Evolutionary conservation across 148 eudicot genomes (phyloP), one percentile per base, ranked within the genome.

Genomic region (Camellia japonica): DNA sequence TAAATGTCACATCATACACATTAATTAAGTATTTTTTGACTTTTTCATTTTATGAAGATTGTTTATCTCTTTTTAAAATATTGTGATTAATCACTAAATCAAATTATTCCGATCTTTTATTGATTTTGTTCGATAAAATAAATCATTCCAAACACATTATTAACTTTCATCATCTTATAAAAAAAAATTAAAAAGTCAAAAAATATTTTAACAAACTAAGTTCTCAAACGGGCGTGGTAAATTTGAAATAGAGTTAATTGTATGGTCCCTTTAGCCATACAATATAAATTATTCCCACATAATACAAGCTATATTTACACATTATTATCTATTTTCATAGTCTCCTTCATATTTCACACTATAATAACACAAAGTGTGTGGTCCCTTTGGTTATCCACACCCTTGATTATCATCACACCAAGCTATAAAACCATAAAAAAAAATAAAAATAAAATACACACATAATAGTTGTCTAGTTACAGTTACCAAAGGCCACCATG

Each of bases 351-450:
- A 55, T 79, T 79, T 70, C 68, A 79, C 75, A 79, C 52, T 14
- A 30, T 30, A 56, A 56, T 18, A 59, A 4, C 15, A 70, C 15
- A 47, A 7, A 73, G 51, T 18, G 18, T 62, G 72, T 49, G 78
- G 78, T 75, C 82, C 59, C 62, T 64, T 63, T 7, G 82, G 78
- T 73, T 73, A 65, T 65, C 82, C 82, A 62, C 63, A 71, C 62
- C 61, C 75, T 80, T 60, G 38, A 30, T 30, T 30, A 30, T 30
- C 38, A 52, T 63, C 7, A 66, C 63, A 62, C 18, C 78, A 18
- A 69, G 18, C 3, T 4, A 61, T 30, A 65, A 20, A 30, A 9
- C 7, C 7, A 58, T 7, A 44, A 2, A 18, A 44, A 30, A 4
- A 71, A 44, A 30, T 3, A n/a, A 15, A 46, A 3, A n/a, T n/a